Conservation (phyloP, 805 yeast species). For the Wickerhamiella alocasiicola region DNA sequence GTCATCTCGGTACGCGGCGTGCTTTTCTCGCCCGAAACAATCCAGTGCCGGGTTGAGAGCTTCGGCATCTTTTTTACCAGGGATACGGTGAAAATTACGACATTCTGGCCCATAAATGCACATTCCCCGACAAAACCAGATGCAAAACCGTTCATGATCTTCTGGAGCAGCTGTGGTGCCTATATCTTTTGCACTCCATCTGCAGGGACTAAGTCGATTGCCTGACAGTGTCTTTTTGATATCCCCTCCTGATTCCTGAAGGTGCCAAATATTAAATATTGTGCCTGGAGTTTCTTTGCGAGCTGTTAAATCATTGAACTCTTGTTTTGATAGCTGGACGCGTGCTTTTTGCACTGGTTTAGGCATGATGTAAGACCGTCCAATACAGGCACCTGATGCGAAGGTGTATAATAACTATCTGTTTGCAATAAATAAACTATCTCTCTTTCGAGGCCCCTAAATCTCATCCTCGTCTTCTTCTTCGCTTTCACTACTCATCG, state of each 20-base stretch:
- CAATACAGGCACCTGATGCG: neutral
- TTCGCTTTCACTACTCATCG: too few relatives aligned
- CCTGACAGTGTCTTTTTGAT: neutral
- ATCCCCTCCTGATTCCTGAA: slow-evolving; percentile 10
- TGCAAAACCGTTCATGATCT: slow-evolving; percentile 38
- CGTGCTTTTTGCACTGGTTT: neutral
- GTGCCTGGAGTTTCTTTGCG: slow-evolving; percentile 7
- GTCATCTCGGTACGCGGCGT: slow-evolving; percentile 72
- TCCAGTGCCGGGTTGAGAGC: slow-evolving; percentile 47
- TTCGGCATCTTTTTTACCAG: slow-evolving; percentile 43
- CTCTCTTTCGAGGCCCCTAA: neutral
- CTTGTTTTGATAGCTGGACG: slow-evolving; percentile 1
- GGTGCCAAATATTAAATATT: slow-evolving; percentile 8
- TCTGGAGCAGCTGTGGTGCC: slow-evolving; percentile 6
- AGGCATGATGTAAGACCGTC: neutral
- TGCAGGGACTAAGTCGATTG: slow-evolving; percentile 1
- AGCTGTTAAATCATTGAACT: slow-evolving; percentile 3
- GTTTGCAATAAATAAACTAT: neutral
- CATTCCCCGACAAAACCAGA: slow-evolving; percentile 81
- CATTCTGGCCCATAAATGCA: slow-evolving; percentile 73
- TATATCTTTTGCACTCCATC: slow-evolving; percentile 3
- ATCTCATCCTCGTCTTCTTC: neutral
- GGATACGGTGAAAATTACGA: slow-evolving; percentile 65
- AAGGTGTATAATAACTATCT: neutral
- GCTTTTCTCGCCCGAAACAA: slow-evolving; percentile 87